phyloP scores from a whole-genome alignment of 306 rosid genomes.

The Luffa aegyptiaca region DNA sequence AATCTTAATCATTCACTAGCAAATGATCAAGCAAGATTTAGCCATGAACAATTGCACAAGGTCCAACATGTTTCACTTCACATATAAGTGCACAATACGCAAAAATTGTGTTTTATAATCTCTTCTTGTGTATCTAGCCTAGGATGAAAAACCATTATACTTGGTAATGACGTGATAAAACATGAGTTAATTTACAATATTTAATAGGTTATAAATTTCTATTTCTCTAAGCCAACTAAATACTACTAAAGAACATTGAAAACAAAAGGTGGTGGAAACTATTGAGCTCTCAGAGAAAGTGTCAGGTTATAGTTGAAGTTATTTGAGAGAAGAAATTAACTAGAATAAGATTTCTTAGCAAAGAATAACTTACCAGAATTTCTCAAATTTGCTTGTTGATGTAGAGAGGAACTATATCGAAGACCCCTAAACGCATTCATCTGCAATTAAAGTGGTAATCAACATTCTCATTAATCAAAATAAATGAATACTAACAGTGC shows the following conservation, averaged over 20 bases:
- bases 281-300: background rate
- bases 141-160: background rate
- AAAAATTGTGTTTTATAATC: background rate
- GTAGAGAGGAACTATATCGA: background rate
- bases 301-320: background rate
- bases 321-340: background rate
- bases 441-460: background rate
- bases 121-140: background rate
- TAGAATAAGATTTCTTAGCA: background rate
- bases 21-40: background rate
- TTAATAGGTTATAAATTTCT: background rate
- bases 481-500: background rate
- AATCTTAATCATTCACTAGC: background rate
- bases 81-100: background rate
- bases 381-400: background rate
- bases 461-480: background rate
- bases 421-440: background rate
- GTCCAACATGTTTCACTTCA: background rate
- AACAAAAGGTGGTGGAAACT: background rate
- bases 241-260: background rate
- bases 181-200: background rate
- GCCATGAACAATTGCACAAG: background rate
- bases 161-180: background rate
- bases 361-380: background rate
- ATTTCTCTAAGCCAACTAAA: background rate